phyloP scores from a whole-genome alignment of 805 yeast species.

The Zygoascus bituminiphila region DNA sequence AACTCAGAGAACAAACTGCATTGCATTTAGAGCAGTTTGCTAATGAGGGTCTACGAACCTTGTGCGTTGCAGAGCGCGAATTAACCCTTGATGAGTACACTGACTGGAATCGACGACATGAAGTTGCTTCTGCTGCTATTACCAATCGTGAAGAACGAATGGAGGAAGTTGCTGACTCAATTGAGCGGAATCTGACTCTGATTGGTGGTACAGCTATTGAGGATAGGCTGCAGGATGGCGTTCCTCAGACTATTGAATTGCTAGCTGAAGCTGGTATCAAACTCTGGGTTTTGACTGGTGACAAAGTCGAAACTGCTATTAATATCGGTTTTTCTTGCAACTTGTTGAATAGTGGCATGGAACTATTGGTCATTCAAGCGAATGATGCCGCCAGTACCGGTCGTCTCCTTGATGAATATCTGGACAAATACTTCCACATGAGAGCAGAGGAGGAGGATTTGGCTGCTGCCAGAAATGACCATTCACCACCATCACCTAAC shows the following conservation, averaged over 20 bases:
- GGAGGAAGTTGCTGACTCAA: conserved; percentile 49
- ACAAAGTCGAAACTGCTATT: conserved; percentile 80
- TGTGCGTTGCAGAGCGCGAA: conserved; percentile 61
- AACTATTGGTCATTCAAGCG: conserved; percentile 47
- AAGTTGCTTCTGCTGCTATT: conserved; percentile 50
- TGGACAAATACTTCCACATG: conserved; percentile 45
- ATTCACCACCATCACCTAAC: conserved; percentile 50
- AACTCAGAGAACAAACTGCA: conserved; percentile 52
- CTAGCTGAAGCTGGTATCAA: conserved; percentile 70
- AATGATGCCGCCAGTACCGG: conserved; percentile 26
- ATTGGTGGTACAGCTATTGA: conserved; percentile 82
- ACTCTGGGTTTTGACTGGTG: conserved; percentile 81
- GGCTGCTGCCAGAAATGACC: conserved; percentile 48
- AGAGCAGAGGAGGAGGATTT: conserved; percentile 42
- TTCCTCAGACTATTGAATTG: conserved; percentile 63
- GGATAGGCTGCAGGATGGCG: conserved; percentile 73
- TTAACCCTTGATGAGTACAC: conserved; percentile 39
- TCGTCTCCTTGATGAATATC: conserved; percentile 37
- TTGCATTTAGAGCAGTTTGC: conserved; percentile 67
- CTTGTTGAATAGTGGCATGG: conserved; percentile 62
- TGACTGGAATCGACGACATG: conserved; percentile 49
- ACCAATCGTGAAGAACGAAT: conserved; percentile 54
- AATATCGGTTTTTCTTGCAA: conserved; percentile 82
- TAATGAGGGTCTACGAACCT: conserved; percentile 70
- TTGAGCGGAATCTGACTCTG: conserved; percentile 50